These are phyloP conservation scores for Ogataea neopini DNA, from an alignment of 805 yeast species.

Conservation along the genomic window DNA sequence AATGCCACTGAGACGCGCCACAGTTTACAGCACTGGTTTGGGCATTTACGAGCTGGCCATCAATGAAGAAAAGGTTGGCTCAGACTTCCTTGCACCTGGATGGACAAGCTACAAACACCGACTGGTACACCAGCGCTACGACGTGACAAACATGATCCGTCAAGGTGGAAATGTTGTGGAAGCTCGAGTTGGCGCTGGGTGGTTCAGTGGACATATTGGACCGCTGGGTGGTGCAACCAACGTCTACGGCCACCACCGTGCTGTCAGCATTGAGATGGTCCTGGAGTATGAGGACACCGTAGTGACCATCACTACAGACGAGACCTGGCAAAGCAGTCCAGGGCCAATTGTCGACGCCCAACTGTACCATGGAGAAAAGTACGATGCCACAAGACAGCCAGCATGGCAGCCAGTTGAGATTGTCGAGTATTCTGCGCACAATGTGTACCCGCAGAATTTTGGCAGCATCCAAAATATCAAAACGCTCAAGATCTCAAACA, in stretches of 20 bases:
- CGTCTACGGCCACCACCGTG: slow-evolving; percentile 24
- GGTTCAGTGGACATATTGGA: slow-evolving; percentile 29
- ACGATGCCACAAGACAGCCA: slow-evolving; percentile 25
- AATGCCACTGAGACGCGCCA: slow-evolving; percentile 8
- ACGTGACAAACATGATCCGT: slow-evolving; percentile 15
- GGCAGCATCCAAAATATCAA: slow-evolving; percentile 19
- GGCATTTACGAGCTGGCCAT: slow-evolving; percentile 28
- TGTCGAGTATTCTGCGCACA: neutral
- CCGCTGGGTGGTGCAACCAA: slow-evolving; percentile 26
- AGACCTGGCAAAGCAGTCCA: slow-evolving; percentile 19
- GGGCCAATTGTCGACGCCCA: slow-evolving; percentile 26
- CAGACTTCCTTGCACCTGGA: slow-evolving; percentile 28
- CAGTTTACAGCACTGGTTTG: slow-evolving; percentile 24
- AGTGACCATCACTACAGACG: slow-evolving; percentile 19
- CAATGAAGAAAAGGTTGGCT: slow-evolving; percentile 24
- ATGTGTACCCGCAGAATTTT: slow-evolving; percentile 16
- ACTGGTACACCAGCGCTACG: slow-evolving; percentile 25
- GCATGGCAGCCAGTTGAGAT: slow-evolving; percentile 14
- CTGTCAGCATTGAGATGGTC: slow-evolving; percentile 21
- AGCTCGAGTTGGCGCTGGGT: slow-evolving; percentile 28
- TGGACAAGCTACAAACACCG: slow-evolving; percentile 30
- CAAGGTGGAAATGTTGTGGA: slow-evolving; percentile 22
- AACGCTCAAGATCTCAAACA: slow-evolving; percentile 15
- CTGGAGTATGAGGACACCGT: slow-evolving; percentile 17
- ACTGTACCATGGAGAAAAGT: slow-evolving; percentile 29